Conservation (phyloP, 805 yeast species). For the Isabelozyma rhagii region DNA sequence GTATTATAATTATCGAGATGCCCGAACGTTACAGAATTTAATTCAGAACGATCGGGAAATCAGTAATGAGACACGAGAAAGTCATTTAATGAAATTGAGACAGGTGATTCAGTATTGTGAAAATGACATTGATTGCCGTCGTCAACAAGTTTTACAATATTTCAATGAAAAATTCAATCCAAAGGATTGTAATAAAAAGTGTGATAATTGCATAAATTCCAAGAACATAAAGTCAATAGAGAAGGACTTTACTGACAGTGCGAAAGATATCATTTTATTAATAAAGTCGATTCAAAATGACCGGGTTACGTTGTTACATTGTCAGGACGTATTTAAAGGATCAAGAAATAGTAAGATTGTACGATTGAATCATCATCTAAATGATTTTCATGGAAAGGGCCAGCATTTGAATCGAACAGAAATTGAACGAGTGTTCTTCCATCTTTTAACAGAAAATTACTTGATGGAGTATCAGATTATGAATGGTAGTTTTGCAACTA, state of each 20-base stretch:
- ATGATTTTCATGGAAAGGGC: slow-evolving; percentile 71
- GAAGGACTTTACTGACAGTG: slow-evolving; percentile 66
- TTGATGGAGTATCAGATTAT: slow-evolving; percentile 69
- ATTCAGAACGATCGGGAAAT: slow-evolving; percentile 74
- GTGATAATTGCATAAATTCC: slow-evolving; percentile 76
- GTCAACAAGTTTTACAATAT: slow-evolving; percentile 84
- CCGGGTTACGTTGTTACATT: slow-evolving; percentile 71
- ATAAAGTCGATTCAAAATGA: slow-evolving; percentile 54
- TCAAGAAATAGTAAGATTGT: slow-evolving; percentile 60
- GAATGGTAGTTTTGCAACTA: slow-evolving; percentile 76
- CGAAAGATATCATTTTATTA: slow-evolving; percentile 56
- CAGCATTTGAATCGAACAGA: slow-evolving; percentile 60
- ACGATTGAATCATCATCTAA: slow-evolving; percentile 57
- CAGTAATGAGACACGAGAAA: slow-evolving; percentile 62
- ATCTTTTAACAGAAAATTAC: slow-evolving; percentile 61
- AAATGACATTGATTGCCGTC: slow-evolving; percentile 83
- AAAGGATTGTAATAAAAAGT: slow-evolving; percentile 59
- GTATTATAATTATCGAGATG: slow-evolving; percentile 80
- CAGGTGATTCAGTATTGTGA: slow-evolving; percentile 92
- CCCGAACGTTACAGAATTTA: slow-evolving; percentile 68
- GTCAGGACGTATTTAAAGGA: slow-evolving; percentile 83
- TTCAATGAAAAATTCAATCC: slow-evolving; percentile 82
- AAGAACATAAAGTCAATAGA: slow-evolving; percentile 37
- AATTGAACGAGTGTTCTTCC: slow-evolving; percentile 79
- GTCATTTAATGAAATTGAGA: slow-evolving; percentile 70